Conservation (phyloP, 1,139 yeast genomes). For the Pichia sp. region DNA sequence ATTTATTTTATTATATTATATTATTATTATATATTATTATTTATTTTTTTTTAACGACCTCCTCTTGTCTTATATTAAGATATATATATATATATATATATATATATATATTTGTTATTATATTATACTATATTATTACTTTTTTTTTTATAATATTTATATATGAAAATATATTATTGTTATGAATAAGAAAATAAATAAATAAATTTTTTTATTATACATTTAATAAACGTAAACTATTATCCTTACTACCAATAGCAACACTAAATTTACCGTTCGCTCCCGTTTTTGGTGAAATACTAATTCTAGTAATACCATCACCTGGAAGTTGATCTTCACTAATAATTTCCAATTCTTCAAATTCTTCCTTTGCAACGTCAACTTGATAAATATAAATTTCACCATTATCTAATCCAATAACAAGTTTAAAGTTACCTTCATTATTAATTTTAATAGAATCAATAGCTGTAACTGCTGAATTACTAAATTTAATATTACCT, state of each 20-base stretch:
- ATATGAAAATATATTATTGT: too few species aligned
- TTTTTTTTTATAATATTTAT: background rate
- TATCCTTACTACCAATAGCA: constrained; percentile 68
- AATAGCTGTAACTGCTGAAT: constrained; percentile 66
- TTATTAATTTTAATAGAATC: constrained; percentile 40
- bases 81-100: too few species aligned
- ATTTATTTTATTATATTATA: too few species aligned
- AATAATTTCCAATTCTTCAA: constrained; percentile 32
- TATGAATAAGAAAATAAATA: too few species aligned
- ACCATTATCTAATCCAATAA: constrained; percentile 75
- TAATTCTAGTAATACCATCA: constrained; percentile 50
- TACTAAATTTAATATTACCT: constrained; percentile 34
- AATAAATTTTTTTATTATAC: constrained; percentile 1
- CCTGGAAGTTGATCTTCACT: constrained; percentile 47
- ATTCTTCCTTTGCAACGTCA: constrained; percentile 21
- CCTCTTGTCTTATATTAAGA: background rate
- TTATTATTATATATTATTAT: too few species aligned
- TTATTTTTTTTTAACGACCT: too few species aligned
- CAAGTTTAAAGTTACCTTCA: constrained; percentile 35
- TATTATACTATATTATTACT: background rate
- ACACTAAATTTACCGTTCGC: constrained; percentile 32
- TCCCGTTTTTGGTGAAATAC: constrained; percentile 38
- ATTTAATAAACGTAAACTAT: constrained; percentile 56
- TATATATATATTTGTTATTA: too few species aligned
- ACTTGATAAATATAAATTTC: constrained; percentile 33